These are phyloP conservation scores for Toxicodendron radicans DNA, from an alignment of 345 rosid genomes.

Conservation along the genomic window DNA sequence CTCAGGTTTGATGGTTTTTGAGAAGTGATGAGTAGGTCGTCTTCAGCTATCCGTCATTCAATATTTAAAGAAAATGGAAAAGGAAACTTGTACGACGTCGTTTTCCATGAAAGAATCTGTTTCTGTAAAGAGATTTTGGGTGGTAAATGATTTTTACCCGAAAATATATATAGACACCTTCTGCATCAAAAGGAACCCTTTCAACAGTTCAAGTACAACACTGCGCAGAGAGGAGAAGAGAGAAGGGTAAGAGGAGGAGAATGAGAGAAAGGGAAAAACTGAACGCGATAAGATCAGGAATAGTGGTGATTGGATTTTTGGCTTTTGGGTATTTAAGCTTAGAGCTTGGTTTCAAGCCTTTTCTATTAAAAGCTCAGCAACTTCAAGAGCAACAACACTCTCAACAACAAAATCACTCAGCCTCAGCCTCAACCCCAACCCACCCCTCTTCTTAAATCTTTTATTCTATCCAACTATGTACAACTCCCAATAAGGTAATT, in stretches of 20 bases:
- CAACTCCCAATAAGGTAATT: background rate
- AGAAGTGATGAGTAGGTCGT: background rate
- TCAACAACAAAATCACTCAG: slow-evolving; percentile 10
- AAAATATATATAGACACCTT: no score
- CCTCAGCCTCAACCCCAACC: background rate
- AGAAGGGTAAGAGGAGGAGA: background rate
- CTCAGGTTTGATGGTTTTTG: background rate
- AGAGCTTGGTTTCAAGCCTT: slow-evolving; percentile 70
- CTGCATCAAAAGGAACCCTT: no score
- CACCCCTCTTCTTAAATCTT: background rate
- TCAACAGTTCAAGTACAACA: no score
- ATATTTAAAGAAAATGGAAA: background rate
- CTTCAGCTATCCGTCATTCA: background rate
- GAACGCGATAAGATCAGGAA: slow-evolving; percentile 49
- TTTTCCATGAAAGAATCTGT: background rate
- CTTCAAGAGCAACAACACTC: slow-evolving; percentile 34
- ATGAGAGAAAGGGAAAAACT: slow-evolving; percentile 33
- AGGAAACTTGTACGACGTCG: background rate
- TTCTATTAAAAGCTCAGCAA: slow-evolving; percentile 50
- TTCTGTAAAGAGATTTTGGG: no score
- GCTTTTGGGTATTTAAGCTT: slow-evolving; percentile 73
- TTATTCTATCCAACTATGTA: background rate
- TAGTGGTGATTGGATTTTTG: slow-evolving; percentile 65
- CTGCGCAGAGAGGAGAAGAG: no score
- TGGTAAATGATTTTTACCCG: no score